phyloP scores from a whole-genome alignment of 805 yeast genomes.

The Brettanomyces sp. region DNA sequence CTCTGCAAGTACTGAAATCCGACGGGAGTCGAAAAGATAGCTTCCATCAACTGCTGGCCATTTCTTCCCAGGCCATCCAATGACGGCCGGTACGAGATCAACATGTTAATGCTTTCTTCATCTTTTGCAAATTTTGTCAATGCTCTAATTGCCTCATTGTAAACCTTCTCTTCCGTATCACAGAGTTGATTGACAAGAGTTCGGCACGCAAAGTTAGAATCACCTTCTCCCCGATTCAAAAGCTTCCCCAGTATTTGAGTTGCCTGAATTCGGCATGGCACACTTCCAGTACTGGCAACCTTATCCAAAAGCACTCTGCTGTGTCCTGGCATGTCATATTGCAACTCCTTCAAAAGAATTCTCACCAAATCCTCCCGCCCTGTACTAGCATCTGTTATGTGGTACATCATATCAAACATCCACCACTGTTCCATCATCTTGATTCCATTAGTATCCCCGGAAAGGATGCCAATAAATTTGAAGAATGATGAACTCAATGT shows the following conservation, averaged over 20 bases:
- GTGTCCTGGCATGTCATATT: conserved; percentile 47
- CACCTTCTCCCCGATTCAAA: conserved; percentile 21
- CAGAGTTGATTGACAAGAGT: conserved; percentile 59
- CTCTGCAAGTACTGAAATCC: conserved; percentile 60
- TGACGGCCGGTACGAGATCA: conserved; percentile 49
- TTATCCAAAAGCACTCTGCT: conserved; percentile 58
- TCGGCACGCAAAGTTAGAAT: conserved; percentile 40
- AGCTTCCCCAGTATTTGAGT: conserved; percentile 42
- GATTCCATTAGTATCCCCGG: conserved; percentile 53
- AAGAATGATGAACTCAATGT: conserved; percentile 75
- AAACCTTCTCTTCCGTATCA: conserved; percentile 51
- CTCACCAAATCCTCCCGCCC: conserved; percentile 48
- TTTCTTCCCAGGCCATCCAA: conserved; percentile 26
- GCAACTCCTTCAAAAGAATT: conserved; percentile 51
- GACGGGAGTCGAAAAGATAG: conserved; percentile 50
- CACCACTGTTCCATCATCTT: conserved; percentile 73
- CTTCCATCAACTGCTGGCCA: conserved; percentile 43
- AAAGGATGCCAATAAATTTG: conserved; percentile 64
- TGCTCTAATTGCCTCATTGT: conserved; percentile 44
- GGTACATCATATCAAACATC: conserved; percentile 70
- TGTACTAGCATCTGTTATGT: conserved; percentile 48
- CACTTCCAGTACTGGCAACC: conserved; percentile 48
- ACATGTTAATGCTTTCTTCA: conserved; percentile 34
- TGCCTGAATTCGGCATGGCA: conserved; percentile 44
- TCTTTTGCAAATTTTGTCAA: conserved; percentile 45